Base-by-base conservation (phyloP, 805 yeast genomes). In the Candida multigemmis region DNA sequence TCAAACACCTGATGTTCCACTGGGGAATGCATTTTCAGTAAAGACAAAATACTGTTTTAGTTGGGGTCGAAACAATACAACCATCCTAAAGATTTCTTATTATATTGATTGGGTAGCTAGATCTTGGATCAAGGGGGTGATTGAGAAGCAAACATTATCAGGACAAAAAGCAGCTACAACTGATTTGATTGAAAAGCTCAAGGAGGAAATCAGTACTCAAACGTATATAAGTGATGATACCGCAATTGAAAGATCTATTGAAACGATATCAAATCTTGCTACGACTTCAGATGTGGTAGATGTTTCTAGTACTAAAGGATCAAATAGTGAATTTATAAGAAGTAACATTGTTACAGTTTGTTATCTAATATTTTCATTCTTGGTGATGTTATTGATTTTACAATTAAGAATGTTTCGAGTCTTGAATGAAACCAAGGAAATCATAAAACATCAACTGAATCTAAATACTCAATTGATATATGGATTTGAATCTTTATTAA, bases 1-100 rank as follows among this genome's bases (percentile, higher is more conserved):
- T 0, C 60, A 57, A 21, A 87, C 98, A 0, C 99, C 98, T 0
- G 91, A 85, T 45, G 97, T 91, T 10, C 98, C 99, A 1, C 80
- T 87, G 42, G 99, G 99, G 4, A 68, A 68, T 22, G 68, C 82
- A 1, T 91, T 91, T 49, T 63, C 69, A 17, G 86, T 86, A 2
- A 66, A 74, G 35, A 83, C 95, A 0, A 64, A 81, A 34, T 81
- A 75, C 41, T 59, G 76, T 23, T 53, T 85, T 30, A 65, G 78
- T 3, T 91, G 98, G 97, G 85, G 65, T 1, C 62, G 59, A 6
- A 51, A 63, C 16, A 82, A 78, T 42, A 48, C 57, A 14, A 78
- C 94, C 4, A 56, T 62, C 25, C 40, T 91, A 21, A 57, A 56
- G 23, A 53, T 81, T n/a, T 69, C 86, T n/a, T 82, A 70, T 48